phyloP scores from a whole-genome alignment of 495 filamentous ascomycete species.

The Poronia punctata region DNA sequence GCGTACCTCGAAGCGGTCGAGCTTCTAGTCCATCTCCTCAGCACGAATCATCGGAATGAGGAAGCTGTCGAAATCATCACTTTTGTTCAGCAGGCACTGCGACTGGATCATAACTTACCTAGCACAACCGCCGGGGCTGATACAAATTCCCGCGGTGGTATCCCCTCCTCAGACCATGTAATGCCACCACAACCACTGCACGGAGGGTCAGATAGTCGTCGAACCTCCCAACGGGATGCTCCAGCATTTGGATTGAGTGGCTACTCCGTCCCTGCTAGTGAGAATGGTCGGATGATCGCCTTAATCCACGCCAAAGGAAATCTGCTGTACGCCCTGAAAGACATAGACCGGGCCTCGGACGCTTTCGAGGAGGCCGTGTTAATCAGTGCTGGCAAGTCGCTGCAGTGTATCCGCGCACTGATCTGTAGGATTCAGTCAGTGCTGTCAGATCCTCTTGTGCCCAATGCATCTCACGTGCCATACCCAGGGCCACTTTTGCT shows the following conservation, averaged over 20 bases:
- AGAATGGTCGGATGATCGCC: conserved; percentile 90
- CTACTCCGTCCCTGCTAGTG: conserved; percentile 76
- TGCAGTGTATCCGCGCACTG: conserved; percentile 67
- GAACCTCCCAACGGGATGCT: no score
- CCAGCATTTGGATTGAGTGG: conserved; percentile 74
- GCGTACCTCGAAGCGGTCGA: conserved; percentile 96
- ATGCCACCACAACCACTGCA: neutral
- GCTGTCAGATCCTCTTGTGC: conserved; percentile 42
- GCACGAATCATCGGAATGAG: conserved; percentile 68
- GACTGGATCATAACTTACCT: conserved; percentile 28
- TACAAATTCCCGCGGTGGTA: no score
- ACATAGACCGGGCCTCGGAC: conserved; percentile 73
- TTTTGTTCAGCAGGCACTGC: conserved; percentile 73
- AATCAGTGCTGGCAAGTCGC: conserved; percentile 69
- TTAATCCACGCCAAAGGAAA: conserved; percentile 96
- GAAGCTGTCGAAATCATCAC: conserved; percentile 88
- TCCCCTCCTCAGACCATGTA: no score
- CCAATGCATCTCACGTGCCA: conserved; percentile 9
- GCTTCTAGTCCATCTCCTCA: conserved; percentile 85
- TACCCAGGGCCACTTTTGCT: conserved; percentile 56
- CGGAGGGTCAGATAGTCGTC: no score
- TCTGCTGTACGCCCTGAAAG: conserved; percentile 88
- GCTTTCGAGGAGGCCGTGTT: conserved; percentile 95
- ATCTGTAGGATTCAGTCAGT: conserved; percentile 76
- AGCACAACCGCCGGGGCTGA: conserved; percentile 2